Evolutionary conservation across 345 rosid species (phyloP).

Genomic region (Eucalyptus marginata): DNA sequence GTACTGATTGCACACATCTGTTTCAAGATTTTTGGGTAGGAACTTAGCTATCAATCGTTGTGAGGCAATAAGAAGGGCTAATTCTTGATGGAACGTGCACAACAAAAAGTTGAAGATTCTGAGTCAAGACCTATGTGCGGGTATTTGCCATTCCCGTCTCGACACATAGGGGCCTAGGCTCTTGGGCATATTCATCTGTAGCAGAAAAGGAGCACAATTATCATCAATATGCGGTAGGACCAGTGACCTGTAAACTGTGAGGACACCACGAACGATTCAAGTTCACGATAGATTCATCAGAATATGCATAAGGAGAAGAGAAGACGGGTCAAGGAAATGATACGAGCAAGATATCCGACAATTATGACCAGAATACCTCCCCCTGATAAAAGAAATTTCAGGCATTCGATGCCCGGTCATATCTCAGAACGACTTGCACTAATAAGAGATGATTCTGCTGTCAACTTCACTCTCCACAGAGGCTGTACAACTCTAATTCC

Average conservation of each 20-base stretch:
- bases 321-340: background rate
- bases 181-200: background rate
- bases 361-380: background rate
- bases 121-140: background rate
- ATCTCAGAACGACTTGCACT: background rate
- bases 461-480: background rate
- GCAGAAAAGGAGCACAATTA: background rate
- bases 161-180: background rate
- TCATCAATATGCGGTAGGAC: background rate
- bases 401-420: background rate
- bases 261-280: background rate
- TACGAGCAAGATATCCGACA: background rate
- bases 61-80: background rate
- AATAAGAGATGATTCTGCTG: background rate
- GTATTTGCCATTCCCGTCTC: background rate
- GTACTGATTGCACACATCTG: background rate
- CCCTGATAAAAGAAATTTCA: background rate
- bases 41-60: background rate
- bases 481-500: background rate
- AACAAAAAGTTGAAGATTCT: background rate
- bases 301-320: background rate
- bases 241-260: background rate
- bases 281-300: background rate
- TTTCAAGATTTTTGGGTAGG: background rate
- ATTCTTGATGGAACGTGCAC: background rate